Percentiles rank a stretch among this genome's conserved stretches.
Conservation (phyloP, 2,329 filamentous ascomycete species). For the Claviceps sorghi region DNA sequence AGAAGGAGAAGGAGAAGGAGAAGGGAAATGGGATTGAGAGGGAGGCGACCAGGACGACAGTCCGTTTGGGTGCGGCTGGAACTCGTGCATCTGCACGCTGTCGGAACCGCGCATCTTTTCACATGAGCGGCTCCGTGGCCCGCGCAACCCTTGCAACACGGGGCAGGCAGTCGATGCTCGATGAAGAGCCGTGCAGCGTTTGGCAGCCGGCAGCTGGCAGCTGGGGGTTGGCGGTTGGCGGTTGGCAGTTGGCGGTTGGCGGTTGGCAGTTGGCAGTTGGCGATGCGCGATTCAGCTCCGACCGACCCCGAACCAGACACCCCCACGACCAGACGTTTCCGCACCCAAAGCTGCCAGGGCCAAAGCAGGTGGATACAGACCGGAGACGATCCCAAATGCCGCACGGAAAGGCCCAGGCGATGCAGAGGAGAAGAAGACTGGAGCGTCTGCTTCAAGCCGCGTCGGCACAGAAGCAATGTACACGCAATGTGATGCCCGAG, state of each 20-base stretch:
- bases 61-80: slow-evolving; percentile 5
- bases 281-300: neutral
- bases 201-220: neutral
- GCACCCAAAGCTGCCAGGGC: neutral
- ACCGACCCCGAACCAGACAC: neutral
- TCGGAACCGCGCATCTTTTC: slow-evolving; percentile 14
- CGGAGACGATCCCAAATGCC: neutral
- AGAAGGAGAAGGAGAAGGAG: slow-evolving; percentile 3
- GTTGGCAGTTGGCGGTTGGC: neutral
- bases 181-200: neutral
- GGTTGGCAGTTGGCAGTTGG: no score
- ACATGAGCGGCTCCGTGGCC: neutral
- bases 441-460: neutral
- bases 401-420: neutral
- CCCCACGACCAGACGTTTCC: neutral
- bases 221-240: no score
- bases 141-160: neutral
- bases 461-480: neutral
- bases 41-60: slow-evolving; percentile 4
- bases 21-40: slow-evolving; percentile 2
- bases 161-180: neutral
- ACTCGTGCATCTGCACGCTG: slow-evolving; percentile 14
- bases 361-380: neutral
- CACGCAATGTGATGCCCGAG: neutral
- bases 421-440: neutral